Conservation (phyloP, 257 asterid genomes). For the Prunella vulgaris region DNA sequence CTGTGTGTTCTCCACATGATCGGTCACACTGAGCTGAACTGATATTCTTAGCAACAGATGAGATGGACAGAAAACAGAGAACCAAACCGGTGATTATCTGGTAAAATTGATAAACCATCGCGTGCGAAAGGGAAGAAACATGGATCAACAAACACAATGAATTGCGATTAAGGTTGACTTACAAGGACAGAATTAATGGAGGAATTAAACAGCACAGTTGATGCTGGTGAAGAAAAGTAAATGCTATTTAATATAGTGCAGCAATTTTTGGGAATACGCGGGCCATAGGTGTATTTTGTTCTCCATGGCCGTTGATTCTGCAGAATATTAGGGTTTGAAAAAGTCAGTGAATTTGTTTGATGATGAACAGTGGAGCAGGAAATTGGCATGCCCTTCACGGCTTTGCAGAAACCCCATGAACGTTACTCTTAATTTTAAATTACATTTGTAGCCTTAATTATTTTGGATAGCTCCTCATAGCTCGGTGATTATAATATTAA, state of each 20-base stretch:
- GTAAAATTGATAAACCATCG: constrained; percentile 15
- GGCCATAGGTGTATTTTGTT: neutral
- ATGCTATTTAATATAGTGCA: neutral
- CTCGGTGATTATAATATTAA: too few relatives aligned
- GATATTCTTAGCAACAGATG: constrained; percentile 10
- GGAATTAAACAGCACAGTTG: constrained; percentile 11
- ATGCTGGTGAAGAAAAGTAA: constrained; percentile 15
- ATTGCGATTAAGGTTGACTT: neutral
- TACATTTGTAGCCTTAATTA: neutral
- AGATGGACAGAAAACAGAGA: constrained; percentile 16
- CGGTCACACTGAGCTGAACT: constrained; percentile 19
- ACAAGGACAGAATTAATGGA: neutral
- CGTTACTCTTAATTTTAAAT: neutral
- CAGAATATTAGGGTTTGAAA: neutral
- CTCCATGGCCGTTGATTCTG: neutral
- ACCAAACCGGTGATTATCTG: neutral
- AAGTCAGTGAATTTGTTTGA: neutral
- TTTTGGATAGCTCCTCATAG: too few relatives aligned
- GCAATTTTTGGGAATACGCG: neutral
- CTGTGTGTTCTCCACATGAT: constrained; percentile 10
- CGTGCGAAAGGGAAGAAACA: neutral
- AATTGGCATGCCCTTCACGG: neutral
- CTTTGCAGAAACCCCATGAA: neutral
- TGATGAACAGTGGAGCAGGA: neutral
- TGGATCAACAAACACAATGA: neutral